Conservation (phyloP, 768 basidiomycete genomes). For the Termitomyces bulborhizus region DNA sequence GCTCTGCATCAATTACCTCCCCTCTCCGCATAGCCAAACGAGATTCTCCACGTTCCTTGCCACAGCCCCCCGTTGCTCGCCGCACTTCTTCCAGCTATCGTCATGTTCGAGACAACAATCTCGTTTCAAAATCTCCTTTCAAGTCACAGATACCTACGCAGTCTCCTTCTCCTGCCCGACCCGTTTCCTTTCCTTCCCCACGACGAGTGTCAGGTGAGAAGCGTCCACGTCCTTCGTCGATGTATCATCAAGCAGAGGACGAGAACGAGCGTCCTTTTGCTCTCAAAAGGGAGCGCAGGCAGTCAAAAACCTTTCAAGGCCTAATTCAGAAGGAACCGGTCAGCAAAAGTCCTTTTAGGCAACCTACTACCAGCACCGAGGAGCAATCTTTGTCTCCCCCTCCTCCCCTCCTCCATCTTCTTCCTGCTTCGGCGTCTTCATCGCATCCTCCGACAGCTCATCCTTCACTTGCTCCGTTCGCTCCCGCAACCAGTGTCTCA, state of each 20-base stretch:
- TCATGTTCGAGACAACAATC: conserved; percentile 69
- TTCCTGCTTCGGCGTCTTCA: conserved; percentile 3
- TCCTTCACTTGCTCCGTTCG: conserved; percentile 19
- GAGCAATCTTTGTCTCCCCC: conserved; percentile 13
- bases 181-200: conserved; percentile 29
- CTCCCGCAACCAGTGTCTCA: conserved; percentile 28
- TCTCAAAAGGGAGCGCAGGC: conserved; percentile 65
- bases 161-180: conserved; percentile 29
- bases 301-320: conserved; percentile 69
- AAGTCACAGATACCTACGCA: conserved; percentile 58
- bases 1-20: conserved; percentile 39
- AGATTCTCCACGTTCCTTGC: conserved; percentile 38
- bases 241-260: conserved; percentile 60
- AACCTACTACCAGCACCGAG: conserved; percentile 18
- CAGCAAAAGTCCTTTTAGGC: conserved; percentile 75
- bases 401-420: conserved; percentile 3
- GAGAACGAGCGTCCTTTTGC: conserved; percentile 70
- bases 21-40: conserved; percentile 75
- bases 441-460: conserved; percentile 5
- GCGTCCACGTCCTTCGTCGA: conserved; percentile 63
- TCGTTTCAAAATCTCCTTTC: conserved; percentile 86
- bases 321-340: conserved; percentile 75
- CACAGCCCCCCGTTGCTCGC: conserved; percentile 52
- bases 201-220: conserved; percentile 73
- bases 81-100: conserved; percentile 75